Evolutionary conservation across 495 filamentous ascomycete genomes (phyloP), one percentile per base, ranked within the genome.

Genomic region (Xylaria grammica): DNA sequence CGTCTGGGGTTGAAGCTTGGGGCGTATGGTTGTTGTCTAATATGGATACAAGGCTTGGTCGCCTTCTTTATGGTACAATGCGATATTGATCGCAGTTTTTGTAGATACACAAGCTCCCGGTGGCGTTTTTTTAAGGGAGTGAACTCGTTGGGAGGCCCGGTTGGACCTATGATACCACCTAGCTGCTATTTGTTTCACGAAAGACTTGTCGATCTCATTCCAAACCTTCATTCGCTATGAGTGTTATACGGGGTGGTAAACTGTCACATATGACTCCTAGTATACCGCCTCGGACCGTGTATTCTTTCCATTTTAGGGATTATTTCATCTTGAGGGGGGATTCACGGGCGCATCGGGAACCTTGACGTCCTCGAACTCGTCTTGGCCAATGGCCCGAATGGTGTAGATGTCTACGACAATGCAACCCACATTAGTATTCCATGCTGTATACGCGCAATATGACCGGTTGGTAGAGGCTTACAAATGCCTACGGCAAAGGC

Each of bases 361-460:
- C 70, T 87, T 86, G 60, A 99, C 93, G 74, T 99, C 95, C 69
- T 94, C 92, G 85, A 99, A 99, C 65, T 99, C 93, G 76, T 99
- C 95, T 79, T 98, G 96, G 38, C 93, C 89, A 72, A 99, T 89
- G 26, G 90, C 93, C 56, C 80, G 83, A 73, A 99, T 90, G 9
- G 95, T 98, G 77, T 90, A 98, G 56, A 86, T 78, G 74, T 97
- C 95, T 99, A 63, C 11, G 22, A 46, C n/a, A 45, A 65, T 1
- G 19, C 45, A 63, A 26, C 22, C 20, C 44, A 29, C 59, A 49
- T 48, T 38, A 44, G 67, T 62, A 59, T 19, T 34, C 45, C 29
- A 63, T 46, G 20, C 30, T 20, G 30, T 40, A 29, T 13, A 6
- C n/a, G 49, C 38, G 40, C 36, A 55, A 36, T 27, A 17, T 11